A percentile compares a stretch with the other conserved stretches of the same genome.
phyloP scores from a whole-genome alignment of 495 filamentous ascomycete genomes.

The Aeminium ludgeri region DNA sequence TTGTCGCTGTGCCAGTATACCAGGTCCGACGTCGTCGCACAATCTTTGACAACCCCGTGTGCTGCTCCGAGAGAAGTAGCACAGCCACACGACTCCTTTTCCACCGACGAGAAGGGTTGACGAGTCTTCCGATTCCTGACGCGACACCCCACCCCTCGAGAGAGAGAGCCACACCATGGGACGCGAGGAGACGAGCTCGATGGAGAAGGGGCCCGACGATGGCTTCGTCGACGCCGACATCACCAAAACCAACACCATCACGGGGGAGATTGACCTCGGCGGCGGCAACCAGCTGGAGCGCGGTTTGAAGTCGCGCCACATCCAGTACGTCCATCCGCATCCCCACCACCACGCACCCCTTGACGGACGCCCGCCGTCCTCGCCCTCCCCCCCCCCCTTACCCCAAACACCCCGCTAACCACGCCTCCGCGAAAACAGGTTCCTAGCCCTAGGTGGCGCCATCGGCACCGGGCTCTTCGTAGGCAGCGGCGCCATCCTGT shows the following conservation, averaged over 20 bases:
- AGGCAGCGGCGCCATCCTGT: constrained; percentile 17
- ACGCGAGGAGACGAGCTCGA: not conserved
- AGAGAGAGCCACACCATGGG: not conserved
- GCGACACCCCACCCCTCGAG: not conserved
- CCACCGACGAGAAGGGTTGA: no score
- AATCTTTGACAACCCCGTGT: no score
- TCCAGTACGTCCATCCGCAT: no score
- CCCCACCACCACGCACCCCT: no score
- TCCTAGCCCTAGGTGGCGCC: constrained; percentile 23
- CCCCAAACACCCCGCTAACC: no score
- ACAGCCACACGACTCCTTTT: no score
- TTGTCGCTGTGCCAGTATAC: no score
- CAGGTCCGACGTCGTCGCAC: no score
- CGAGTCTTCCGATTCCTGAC: not conserved
- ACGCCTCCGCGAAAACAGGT: no score
- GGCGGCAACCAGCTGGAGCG: constrained; percentile 11
- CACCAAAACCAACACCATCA: not conserved
- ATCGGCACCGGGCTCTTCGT: constrained; percentile 21
- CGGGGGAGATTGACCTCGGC: constrained; percentile 2
- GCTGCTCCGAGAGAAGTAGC: no score
- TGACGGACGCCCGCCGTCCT: no score
- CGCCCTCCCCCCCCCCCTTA: no score
- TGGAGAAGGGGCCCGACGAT: not conserved
- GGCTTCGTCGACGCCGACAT: not conserved
- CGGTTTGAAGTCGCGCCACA: constrained; percentile 22